These are phyloP conservation scores for Cadophora gregata DNA, from an alignment of 2,329 filamentous ascomycete genomes.

Conservation along the genomic window DNA sequence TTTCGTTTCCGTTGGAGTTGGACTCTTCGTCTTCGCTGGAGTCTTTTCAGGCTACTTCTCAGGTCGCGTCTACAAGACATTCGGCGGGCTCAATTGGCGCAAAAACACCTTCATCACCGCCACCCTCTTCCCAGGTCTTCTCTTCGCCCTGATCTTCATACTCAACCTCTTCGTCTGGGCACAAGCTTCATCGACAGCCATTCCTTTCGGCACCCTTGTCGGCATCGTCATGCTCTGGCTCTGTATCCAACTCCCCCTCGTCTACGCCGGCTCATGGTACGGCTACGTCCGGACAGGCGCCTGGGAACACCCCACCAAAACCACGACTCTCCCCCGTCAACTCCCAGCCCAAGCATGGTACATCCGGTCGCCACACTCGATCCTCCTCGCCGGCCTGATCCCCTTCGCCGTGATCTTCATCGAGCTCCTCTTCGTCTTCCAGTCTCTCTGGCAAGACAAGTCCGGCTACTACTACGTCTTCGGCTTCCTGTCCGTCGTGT, in stretches of 20 bases:
- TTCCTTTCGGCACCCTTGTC: slow-evolving; percentile 81
- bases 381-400: slow-evolving; percentile 76
- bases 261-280: slow-evolving; percentile 80
- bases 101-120: slow-evolving; percentile 81
- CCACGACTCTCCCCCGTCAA: slow-evolving; percentile 72
- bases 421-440: slow-evolving; percentile 85
- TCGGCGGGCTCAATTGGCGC: slow-evolving; percentile 75
- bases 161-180: slow-evolving; percentile 91
- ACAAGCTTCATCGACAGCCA: slow-evolving; percentile 84
- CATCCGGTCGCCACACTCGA: slow-evolving; percentile 64
- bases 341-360: slow-evolving; percentile 81
- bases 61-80: slow-evolving; percentile 81
- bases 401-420: slow-evolving; percentile 90
- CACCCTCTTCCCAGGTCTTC: slow-evolving; percentile 76
- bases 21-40: slow-evolving; percentile 83
- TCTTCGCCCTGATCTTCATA: slow-evolving; percentile 77
- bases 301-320: slow-evolving; percentile 85
- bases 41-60: slow-evolving; percentile 89
- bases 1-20: slow-evolving; percentile 83
- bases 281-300: slow-evolving; percentile 70
- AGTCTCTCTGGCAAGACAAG: slow-evolving; percentile 89
- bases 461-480: slow-evolving; percentile 93
- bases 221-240: slow-evolving; percentile 80
- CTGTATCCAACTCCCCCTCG: slow-evolving; percentile 83
- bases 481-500: slow-evolving; percentile 80